Evolutionary conservation across 2,329 filamentous ascomycete genomes (phyloP), one percentile per base, ranked within the genome.

Genomic region (Chaetomiaceae sp.): DNA sequence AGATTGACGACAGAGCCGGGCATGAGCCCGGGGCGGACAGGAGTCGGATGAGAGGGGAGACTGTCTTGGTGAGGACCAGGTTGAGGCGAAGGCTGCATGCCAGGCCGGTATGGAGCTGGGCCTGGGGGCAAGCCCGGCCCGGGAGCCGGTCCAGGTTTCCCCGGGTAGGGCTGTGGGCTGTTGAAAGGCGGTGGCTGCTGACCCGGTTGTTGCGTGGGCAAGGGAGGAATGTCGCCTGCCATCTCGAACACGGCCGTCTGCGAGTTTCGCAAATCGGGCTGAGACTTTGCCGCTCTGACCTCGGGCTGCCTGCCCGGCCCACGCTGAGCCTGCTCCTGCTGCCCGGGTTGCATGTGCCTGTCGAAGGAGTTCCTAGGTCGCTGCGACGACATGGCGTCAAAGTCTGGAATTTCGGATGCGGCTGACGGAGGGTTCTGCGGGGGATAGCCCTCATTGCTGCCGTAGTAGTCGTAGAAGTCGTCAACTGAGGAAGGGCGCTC

Each of bases 221-320:
- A 71, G 37, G 71, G 74, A 11, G 84, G 83, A 27, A 84, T 69
- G 61, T 88, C 84, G 23, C 73, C 78, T 2, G 81, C 83, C 78
- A 91, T 86, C 63, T 90, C 88, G 60, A 90, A 90, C 1, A 88
- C 78, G 8, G 87, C 87, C 2, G 82, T 76, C 61, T 88, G 82
- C 3, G 80, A 77, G 59, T 83, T 77, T 33, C 81, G 76, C 54
- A 87, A 70, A 64, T 87, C 80, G 27, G 85, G 84, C 64, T 88
- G 85, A 11, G 85, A 88, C 59, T 84, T 84, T 15, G 83, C 81
- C 55, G 79, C 78, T 54, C 75, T 80, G 47, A 85, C 67, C 60
- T 81, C 76, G 20, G 76, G 79, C 34, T 71, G 76, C 64, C 72
- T 77, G 61, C 70, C 79, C 51, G 70, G 78, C 56, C 72, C 78